Conservation (phyloP, 176 grass and related monocot genomes). For the Pontederia paniculata region DNA sequence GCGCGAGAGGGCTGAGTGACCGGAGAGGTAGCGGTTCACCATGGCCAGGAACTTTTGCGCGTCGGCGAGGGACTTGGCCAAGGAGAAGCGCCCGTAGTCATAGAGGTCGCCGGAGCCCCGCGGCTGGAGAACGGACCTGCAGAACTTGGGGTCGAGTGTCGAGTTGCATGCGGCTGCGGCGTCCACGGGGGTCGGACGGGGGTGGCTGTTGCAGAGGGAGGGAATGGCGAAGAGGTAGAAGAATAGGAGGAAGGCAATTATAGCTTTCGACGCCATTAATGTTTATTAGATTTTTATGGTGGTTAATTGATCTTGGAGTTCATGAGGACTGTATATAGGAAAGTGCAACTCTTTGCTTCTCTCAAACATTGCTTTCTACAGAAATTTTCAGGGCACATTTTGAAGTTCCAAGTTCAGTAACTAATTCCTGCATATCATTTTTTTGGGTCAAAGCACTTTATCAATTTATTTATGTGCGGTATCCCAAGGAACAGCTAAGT, state of each 20-base stretch:
- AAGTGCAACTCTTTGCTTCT: no score
- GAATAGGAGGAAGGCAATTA: background rate
- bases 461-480: no score
- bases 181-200: slow-evolving; percentile 28
- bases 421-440: no score
- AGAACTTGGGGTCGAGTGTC: slow-evolving; percentile 54
- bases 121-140: slow-evolving; percentile 39
- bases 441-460: no score
- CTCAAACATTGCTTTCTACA: no score
- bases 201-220: slow-evolving; percentile 10
- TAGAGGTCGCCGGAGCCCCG: slow-evolving; percentile 48
- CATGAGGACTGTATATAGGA: no score
- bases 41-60: slow-evolving; percentile 35
- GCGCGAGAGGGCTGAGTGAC: slow-evolving; percentile 28
- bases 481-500: no score
- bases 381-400: no score
- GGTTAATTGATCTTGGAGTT: no score
- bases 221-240: background rate
- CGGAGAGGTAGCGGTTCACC: slow-evolving; percentile 38
- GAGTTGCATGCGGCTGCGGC: slow-evolving; percentile 42
- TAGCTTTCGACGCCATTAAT: no score
- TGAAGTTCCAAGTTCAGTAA: no score
- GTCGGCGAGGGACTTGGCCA: slow-evolving; percentile 51
- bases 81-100: slow-evolving; percentile 56
- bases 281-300: no score